Evolutionary conservation across 2,329 filamentous ascomycete species (phyloP).

Genomic region (Penicillium rolfsii): DNA sequence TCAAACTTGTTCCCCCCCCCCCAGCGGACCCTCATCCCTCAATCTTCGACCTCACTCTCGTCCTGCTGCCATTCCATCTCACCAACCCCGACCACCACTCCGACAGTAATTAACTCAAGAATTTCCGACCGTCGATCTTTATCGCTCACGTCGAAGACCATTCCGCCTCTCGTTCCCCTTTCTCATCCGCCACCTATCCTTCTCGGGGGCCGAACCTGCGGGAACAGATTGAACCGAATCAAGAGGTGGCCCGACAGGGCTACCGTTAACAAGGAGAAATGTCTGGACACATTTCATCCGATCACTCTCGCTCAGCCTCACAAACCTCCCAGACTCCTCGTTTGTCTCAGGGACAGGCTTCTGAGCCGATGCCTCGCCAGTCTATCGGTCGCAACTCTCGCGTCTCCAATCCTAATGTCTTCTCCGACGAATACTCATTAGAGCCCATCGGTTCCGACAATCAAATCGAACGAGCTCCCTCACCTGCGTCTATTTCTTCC

Average conservation of each 20-base stretch:
- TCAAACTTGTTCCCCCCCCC: background rate
- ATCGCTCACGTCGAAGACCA: background rate
- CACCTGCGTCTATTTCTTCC: constrained; percentile 39
- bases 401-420: constrained; percentile 49
- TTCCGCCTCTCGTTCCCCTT: constrained; percentile 12
- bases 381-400: constrained; percentile 39
- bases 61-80: background rate
- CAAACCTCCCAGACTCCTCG: constrained; percentile 36
- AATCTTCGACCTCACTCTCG: constrained; percentile 15
- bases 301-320: constrained; percentile 41
- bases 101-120: background rate
- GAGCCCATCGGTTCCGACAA: constrained; percentile 45
- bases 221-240: constrained; percentile 36
- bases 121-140: background rate
- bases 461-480: constrained; percentile 37
- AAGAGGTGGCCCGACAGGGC: constrained; percentile 44
- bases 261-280: constrained; percentile 40
- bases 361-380: constrained; percentile 36
- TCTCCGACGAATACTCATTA: constrained; percentile 54
- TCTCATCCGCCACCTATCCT: constrained; percentile 19
- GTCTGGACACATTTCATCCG: constrained; percentile 44
- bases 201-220: constrained; percentile 23
- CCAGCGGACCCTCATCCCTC: background rate
- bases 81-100: constrained; percentile 5
- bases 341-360: constrained; percentile 27